Evolutionary conservation across 1,139 yeast species (phyloP).

Genomic region (Lodderomyces parapsilosis): DNA sequence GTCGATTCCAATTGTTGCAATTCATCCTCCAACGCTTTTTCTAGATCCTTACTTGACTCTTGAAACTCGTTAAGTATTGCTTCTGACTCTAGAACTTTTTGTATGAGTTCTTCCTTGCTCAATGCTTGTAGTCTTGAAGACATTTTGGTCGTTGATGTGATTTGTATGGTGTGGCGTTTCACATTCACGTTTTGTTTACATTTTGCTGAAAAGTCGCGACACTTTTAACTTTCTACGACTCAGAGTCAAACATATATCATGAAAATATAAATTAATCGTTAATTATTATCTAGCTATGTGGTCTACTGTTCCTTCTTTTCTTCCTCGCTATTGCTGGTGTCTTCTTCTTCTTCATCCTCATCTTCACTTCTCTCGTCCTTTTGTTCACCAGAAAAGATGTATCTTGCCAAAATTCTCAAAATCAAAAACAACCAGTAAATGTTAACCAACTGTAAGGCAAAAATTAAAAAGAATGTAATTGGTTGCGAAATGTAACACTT

Average conservation of each 20-base stretch:
- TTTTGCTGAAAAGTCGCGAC: background rate
- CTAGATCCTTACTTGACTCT: conserved; percentile 44
- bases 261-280: background rate
- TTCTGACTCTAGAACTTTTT: conserved; percentile 36
- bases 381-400: conserved; percentile 54
- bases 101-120: conserved; percentile 27
- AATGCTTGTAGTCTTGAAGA: conserved; percentile 10
- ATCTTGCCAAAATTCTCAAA: conserved; percentile 70
- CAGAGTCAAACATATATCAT: background rate
- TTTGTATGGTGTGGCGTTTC: too few species aligned
- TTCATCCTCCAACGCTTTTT: conserved; percentile 45
- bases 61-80: conserved; percentile 40
- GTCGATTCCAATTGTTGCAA: conserved; percentile 31
- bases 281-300: background rate
- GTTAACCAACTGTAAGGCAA: conserved; percentile 82
- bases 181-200: background rate
- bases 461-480: conserved; percentile 74
- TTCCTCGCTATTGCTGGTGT: conserved; percentile 28
- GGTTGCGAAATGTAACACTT: conserved; percentile 95
- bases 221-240: background rate
- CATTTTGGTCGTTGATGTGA: conserved; percentile 7
- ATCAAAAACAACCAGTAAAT: conserved; percentile 85
- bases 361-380: conserved; percentile 91
- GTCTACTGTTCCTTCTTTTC: conserved; percentile 19
- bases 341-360: conserved; percentile 55